phyloP scores from a whole-genome alignment of 352 stramenopile genomes.

The Aphanomyces invadans region DNA sequence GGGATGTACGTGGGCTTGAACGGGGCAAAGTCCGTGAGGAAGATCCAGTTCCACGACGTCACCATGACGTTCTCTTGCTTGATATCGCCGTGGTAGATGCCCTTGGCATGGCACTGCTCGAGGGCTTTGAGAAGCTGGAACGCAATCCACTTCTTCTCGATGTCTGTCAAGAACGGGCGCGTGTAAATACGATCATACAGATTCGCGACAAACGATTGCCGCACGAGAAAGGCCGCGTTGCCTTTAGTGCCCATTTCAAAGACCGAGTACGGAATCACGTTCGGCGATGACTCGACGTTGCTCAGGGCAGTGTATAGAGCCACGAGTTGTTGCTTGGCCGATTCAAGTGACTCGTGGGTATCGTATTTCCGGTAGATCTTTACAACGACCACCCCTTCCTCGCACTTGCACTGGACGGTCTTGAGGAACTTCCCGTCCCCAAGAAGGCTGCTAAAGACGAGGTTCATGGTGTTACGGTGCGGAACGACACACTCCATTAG shows the following conservation, averaged over 20 bases:
- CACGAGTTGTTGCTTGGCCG: conserved; percentile 47
- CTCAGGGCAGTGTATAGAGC: conserved; percentile 47
- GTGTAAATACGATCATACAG: conserved; percentile 95
- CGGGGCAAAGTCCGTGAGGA: conserved; percentile 94
- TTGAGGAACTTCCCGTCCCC: conserved; percentile 87
- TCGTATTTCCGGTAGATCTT: conserved; percentile 87
- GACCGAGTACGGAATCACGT: conserved; percentile 76
- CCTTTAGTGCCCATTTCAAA: conserved; percentile 71
- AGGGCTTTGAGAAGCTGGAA: conserved; percentile 95
- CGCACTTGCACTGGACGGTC: conserved; percentile 80
- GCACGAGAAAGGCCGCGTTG: conserved; percentile 89
- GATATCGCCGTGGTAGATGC: conserved; percentile 95
- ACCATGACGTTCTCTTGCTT: conserved; percentile 98
- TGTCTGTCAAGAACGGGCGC: conserved; percentile 89
- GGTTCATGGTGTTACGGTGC: conserved; percentile 59
- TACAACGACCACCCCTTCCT: conserved; percentile 65
- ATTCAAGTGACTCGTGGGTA: conserved; percentile 51
- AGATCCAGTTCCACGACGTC: conserved; percentile 97
- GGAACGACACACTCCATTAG: conserved; percentile 68
- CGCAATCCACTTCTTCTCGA: conserved; percentile 97
- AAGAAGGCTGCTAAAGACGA: conserved; percentile 80
- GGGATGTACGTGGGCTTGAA: conserved; percentile 94
- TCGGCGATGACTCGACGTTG: conserved; percentile 57
- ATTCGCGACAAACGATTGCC: conserved; percentile 95
- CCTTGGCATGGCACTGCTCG: conserved; percentile 88